Evolutionary conservation across 345 rosid genomes (phyloP).

Genomic region (Populus alba): DNA sequence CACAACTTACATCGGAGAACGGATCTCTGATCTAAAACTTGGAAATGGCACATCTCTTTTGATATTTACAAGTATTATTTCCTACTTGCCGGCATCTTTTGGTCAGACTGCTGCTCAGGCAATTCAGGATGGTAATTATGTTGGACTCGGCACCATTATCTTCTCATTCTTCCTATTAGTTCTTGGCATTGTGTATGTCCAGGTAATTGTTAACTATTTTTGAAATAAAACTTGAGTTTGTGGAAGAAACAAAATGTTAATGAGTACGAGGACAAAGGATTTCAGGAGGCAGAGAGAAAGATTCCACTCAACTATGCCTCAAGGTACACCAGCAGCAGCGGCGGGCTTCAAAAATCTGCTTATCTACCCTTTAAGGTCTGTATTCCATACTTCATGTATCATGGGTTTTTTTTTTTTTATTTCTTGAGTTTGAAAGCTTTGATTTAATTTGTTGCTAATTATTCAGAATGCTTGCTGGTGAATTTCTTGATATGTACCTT

Average conservation of each 20-base stretch:
- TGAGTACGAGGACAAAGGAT: slow-evolving; percentile 33
- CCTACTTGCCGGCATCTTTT: slow-evolving; percentile 95
- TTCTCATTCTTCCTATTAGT: slow-evolving; percentile 76
- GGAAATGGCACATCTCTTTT: slow-evolving; percentile 95
- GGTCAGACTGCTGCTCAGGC: slow-evolving; percentile 84
- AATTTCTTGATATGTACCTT: background rate
- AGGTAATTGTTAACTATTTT: slow-evolving; percentile 49
- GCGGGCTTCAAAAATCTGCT: slow-evolving; percentile 87
- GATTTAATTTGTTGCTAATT: slow-evolving; percentile 2
- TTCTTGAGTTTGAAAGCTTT: slow-evolving; percentile 1
- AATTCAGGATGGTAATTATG: slow-evolving; percentile 83
- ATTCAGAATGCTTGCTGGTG: background rate
- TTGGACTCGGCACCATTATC: slow-evolving; percentile 68
- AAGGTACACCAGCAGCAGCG: slow-evolving; percentile 72
- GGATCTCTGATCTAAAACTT: slow-evolving; percentile 87
- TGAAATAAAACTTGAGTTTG: slow-evolving; percentile 7
- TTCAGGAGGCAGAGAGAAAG: slow-evolving; percentile 99
- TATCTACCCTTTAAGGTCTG: slow-evolving; percentile 91
- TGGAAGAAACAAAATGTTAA: slow-evolving; percentile 22
- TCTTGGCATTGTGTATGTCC: slow-evolving; percentile 92
- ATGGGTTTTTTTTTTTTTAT: too few species aligned
- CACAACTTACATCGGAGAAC: slow-evolving; percentile 83
- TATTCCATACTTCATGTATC: slow-evolving; percentile 8
- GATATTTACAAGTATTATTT: slow-evolving; percentile 92
- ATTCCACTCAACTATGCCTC: slow-evolving; percentile 97